Evolutionary conservation across 2,329 filamentous ascomycete species (phyloP).

Genomic region (Lasiodiplodia hormozganensis): DNA sequence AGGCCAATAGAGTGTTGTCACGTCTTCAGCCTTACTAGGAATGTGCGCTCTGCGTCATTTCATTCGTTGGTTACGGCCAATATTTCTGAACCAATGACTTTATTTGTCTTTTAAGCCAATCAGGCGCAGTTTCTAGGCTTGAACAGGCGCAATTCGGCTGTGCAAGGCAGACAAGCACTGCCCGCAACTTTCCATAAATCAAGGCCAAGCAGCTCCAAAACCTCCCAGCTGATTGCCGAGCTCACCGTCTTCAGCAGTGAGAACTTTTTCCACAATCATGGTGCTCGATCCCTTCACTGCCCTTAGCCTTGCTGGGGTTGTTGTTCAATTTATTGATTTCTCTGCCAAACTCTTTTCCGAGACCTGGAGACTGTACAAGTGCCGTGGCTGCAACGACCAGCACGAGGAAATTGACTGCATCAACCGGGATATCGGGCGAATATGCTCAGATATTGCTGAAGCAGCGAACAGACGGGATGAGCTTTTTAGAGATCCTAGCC

Average conservation of each 20-base stretch:
- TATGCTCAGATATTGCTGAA: rapidly evolving
- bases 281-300: background rate
- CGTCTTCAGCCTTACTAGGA: too few relatives aligned
- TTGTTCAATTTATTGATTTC: background rate
- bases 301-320: background rate
- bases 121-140: too few relatives aligned
- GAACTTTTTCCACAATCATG: background rate
- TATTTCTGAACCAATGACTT: too few relatives aligned
- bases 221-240: background rate
- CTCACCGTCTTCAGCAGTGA: too few relatives aligned
- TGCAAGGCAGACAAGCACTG: background rate
- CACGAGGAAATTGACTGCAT: background rate
- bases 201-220: background rate
- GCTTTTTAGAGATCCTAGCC: too few relatives aligned
- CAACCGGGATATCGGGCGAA: background rate
- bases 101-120: too few relatives aligned
- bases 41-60: too few relatives aligned
- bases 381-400: background rate
- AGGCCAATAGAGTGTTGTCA: too few relatives aligned
- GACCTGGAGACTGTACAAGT: background rate
- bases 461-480: background rate
- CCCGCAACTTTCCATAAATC: background rate
- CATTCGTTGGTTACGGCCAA: too few relatives aligned
- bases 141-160: background rate
- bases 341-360: background rate